Evolutionary conservation across 2,329 filamentous ascomycete genomes (phyloP).

Genomic region (Tolypocladium amazonense): DNA sequence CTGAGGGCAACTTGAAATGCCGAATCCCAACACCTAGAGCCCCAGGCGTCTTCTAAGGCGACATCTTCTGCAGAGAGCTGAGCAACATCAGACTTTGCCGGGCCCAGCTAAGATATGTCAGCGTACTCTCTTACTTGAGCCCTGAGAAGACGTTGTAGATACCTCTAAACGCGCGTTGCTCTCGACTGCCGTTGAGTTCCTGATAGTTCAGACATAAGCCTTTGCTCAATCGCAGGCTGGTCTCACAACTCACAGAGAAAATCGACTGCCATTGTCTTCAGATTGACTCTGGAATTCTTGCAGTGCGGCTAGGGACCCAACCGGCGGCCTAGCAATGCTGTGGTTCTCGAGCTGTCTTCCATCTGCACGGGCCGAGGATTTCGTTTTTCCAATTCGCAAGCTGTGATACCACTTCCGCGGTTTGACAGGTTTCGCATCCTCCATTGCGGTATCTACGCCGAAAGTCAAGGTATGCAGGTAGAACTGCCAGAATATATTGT

Average conservation of each 20-base stretch:
- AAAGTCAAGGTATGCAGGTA: background rate
- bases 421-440: background rate
- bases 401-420: background rate
- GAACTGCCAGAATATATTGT: background rate
- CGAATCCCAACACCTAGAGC: background rate
- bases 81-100: background rate
- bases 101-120: background rate
- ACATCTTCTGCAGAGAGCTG: background rate
- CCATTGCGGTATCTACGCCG: background rate
- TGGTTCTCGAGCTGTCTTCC: background rate
- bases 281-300: background rate
- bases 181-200: background rate
- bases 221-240: background rate
- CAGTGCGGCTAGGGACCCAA: background rate
- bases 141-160: too few relatives aligned
- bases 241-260: background rate
- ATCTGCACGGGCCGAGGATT: background rate
- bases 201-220: background rate
- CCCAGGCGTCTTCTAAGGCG: background rate
- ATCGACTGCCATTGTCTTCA: background rate
- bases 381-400: background rate
- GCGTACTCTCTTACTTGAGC: background rate
- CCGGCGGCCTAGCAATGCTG: background rate
- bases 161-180: too few relatives aligned
- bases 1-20: background rate